These are phyloP conservation scores for Trichoderma atrobrunneum DNA, from an alignment of 2,329 filamentous ascomycete species.

Conservation along the genomic window DNA sequence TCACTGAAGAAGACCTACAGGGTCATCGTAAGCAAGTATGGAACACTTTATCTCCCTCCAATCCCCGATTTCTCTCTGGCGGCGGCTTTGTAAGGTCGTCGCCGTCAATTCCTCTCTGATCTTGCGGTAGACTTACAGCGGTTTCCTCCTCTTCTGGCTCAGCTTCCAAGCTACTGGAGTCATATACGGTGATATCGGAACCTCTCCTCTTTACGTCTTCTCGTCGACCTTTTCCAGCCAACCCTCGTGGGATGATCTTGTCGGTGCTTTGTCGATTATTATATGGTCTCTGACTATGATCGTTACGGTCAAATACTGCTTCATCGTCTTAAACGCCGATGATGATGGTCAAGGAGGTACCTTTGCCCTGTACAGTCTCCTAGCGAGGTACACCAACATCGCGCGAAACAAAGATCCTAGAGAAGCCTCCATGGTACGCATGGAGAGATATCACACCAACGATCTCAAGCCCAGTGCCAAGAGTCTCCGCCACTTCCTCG, in stretches of 20 bases:
- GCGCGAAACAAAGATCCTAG: constrained; percentile 54
- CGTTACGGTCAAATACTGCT: constrained; percentile 66
- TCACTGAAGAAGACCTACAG: not conserved
- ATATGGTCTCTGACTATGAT: constrained; percentile 68
- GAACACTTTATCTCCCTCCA: not conserved
- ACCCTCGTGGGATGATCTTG: constrained; percentile 56
- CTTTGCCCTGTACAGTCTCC: constrained; percentile 63
- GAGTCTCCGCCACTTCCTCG: constrained; percentile 54
- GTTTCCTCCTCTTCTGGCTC: constrained; percentile 41
- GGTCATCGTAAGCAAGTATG: constrained; percentile 1
- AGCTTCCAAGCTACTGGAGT: constrained; percentile 65
- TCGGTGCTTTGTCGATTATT: constrained; percentile 65
- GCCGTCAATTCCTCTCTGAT: constrained; percentile 9
- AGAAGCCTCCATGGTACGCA: constrained; percentile 51
- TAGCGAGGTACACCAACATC: constrained; percentile 60
- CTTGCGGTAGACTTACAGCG: constrained; percentile 28
- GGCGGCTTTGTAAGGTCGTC: not conserved
- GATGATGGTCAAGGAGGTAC: constrained; percentile 71
- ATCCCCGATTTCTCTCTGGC: not conserved
- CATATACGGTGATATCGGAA: constrained; percentile 69
- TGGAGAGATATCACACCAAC: constrained; percentile 56
- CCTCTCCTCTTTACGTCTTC: constrained; percentile 66
- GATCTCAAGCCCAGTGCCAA: constrained; percentile 54
- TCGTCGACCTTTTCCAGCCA: constrained; percentile 62
- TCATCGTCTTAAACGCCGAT: constrained; percentile 64